Base-by-base conservation (phyloP, 1,139 yeast species). In the Saccharomyces hybrid region DNA sequence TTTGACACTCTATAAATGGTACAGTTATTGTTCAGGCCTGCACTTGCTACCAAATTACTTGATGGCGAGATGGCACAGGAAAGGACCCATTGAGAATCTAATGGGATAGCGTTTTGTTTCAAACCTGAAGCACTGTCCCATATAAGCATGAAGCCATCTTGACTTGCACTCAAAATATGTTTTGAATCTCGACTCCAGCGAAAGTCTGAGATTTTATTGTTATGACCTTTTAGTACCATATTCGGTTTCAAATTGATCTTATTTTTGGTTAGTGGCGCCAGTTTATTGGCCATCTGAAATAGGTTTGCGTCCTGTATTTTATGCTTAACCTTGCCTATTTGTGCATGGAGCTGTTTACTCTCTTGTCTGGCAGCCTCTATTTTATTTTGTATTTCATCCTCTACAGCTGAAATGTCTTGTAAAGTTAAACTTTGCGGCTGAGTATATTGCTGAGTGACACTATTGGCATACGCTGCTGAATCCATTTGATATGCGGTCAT, bases 71-170 rank as follows among this genome's bases (percentile, higher is more conserved):
- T 78, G 2, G 86, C 89, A 72, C 95, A 84, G 1, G 88, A 73
- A 54, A 88, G 76, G 1, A 87, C 89, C 88, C 95, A 90, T 49
- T 84, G 84, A 55, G 86, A 86, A 55, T 84, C 86, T 56, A 85
- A 71, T 5, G 81, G 78, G 16, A 90, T 80, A 0, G 90, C 90
- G 58, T 84, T 82, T 55, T 79, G 76, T 66, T 91, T 91, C 61
- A 79, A 74, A 2, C 93, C 93, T 0, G 88, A 80, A 2, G 79
- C 74, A 0, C 90, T 78, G 68, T 90, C 93, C 97, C 97, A 91
- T 31, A 89, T 71, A 50, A 91, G 76, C 75, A 89, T 77, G 65
- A 81, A 86, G 2, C 96, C 96, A 70, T 91, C 97, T 67, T 88
- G 96, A 34, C 95, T 84, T 0, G 90, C 89, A 48, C 90, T 82